Base-by-base conservation (phyloP, 306 rosid genomes). In the Cyamopsis tetragonoloba region DNA sequence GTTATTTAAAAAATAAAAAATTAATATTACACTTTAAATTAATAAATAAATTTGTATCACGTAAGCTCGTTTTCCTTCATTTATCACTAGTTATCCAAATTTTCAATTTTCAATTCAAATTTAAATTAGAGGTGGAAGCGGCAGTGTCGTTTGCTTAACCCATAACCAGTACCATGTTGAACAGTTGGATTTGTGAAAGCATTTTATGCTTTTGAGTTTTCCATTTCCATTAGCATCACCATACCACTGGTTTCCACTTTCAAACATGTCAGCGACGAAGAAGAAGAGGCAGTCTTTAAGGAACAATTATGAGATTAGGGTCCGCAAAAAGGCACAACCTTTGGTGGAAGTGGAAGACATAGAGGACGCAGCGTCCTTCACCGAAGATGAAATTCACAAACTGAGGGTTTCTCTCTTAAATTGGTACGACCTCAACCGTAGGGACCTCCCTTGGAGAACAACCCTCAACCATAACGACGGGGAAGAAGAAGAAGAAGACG, bases 361-460 rank as follows among this genome's bases (percentile, higher is more conserved):
- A 24, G 96, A 89, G 19, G 96, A 89, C 50, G 23, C 83, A 0
- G 56, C 51, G 6, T 41, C 69, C 31, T 87, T 89, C 83, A 70
- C 78, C 68, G 22, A 80, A 60, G 81, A 82, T 4, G 83, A 84
- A 20, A 77, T 72, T 60, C 77, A 48, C 12, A 71, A 69, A 26
- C 70, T 92, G 6, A 81, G 96, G 64, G 63, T 35, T 3, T 53
- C 81, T 28, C 72, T 92, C 8, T 64, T 92, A 79, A 82, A 75
- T 2, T 92, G 98, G 98, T 92, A 92, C 72, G 86, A 80, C 69
- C 77, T 46, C 27, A 85, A 86, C 66, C 82, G 70, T 4, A 79
- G 96, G 78, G 92, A 89, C 41, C 96, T 92, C 2, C 98, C 98
- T 4, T 92, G 98, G 98, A 81, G 91, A 66, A 79, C 70, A 6